Evolutionary conservation across 2,329 filamentous ascomycete genomes (phyloP).

Genomic region (Colletotrichum horii): DNA sequence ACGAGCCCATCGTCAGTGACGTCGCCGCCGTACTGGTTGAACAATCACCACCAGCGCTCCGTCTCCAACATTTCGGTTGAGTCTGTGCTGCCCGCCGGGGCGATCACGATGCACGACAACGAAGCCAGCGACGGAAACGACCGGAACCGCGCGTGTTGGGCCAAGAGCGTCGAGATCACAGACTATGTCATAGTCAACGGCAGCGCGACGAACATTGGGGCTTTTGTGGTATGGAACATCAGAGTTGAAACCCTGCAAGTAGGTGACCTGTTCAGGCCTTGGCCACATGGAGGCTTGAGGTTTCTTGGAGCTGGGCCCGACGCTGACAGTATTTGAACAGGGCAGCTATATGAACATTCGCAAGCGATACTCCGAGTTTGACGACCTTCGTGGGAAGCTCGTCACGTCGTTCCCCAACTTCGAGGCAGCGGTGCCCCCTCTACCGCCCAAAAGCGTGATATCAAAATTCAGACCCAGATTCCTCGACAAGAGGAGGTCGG

Average conservation of each 20-base stretch:
- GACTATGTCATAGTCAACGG: conserved; percentile 64
- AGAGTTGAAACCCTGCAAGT: conserved; percentile 85
- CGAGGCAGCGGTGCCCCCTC: conserved; percentile 80
- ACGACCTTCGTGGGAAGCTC: conserved; percentile 77
- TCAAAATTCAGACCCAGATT: conserved; percentile 86
- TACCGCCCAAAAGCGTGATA: conserved; percentile 91
- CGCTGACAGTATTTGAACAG: conserved; percentile 40
- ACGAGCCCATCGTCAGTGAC: conserved; percentile 30
- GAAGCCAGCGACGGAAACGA: conserved; percentile 57
- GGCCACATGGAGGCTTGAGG: neutral
- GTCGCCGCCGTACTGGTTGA: conserved; percentile 51
- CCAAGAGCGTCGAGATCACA: conserved; percentile 64
- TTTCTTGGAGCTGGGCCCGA: neutral
- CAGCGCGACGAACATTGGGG: conserved; percentile 68
- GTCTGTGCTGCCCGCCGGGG: conserved; percentile 54
- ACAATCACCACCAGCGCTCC: conserved; percentile 38
- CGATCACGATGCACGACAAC: conserved; percentile 68
- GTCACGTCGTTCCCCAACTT: conserved; percentile 84
- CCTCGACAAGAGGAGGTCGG: conserved; percentile 81
- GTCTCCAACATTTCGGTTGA: conserved; percentile 49
- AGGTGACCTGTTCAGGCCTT: conserved; percentile 36
- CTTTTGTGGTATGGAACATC: conserved; percentile 95
- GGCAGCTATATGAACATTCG: conserved; percentile 66
- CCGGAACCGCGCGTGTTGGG: conserved; percentile 67
- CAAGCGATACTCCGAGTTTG: conserved; percentile 92